Evolutionary conservation across 2,329 filamentous ascomycete genomes (phyloP), one percentile per base, ranked within the genome.

Genomic region (Plectosphaerella plurivora): DNA sequence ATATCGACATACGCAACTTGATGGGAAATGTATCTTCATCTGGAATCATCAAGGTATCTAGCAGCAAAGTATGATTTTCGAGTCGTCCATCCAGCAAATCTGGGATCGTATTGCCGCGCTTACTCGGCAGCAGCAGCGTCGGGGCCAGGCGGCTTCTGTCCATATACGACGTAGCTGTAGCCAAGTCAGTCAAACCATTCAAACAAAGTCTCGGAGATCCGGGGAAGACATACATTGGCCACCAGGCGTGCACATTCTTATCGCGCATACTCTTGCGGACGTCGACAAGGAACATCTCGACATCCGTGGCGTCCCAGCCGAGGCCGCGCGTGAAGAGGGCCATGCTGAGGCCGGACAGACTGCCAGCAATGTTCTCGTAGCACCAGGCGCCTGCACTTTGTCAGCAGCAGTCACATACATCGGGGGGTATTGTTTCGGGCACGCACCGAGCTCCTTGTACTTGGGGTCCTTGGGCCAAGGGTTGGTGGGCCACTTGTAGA

Each of bases 401-500:
- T 39, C 37, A 39, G 37, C 12, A 39, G 3, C 15, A 14, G 15
- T n/a, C 15, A 18, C 3, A 18, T n/a, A 22, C 22, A 5, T 22
- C 22, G 3, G 22, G 22, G 16, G 14, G 14, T n/a, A 5, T 12
- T n/a, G 37, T 7, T 7, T 7, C 37, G 15, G 37, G 9, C 15
- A 39, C 37, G 37, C 15, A 36, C 53, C 78, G 1, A 81, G 59
- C 47, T 80, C 73, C 58, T 81, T 83, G 50, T 76, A 68, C 22
- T 73, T 71, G 5, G 68, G 65, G 35, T 78, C 72, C 45, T 73
- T 74, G 0, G 78, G 73, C 79, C 80, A 83, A 11, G 68, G 62
- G 57, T 75, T 78, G 33, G 70, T 69, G 1, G 80, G 79, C 66
- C 78, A 74, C 61, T 73, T 76, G 57, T 68, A 74, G 22, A 75